Conservation (phyloP, 106 monocot genomes). For the Vanilla planifolia region DNA sequence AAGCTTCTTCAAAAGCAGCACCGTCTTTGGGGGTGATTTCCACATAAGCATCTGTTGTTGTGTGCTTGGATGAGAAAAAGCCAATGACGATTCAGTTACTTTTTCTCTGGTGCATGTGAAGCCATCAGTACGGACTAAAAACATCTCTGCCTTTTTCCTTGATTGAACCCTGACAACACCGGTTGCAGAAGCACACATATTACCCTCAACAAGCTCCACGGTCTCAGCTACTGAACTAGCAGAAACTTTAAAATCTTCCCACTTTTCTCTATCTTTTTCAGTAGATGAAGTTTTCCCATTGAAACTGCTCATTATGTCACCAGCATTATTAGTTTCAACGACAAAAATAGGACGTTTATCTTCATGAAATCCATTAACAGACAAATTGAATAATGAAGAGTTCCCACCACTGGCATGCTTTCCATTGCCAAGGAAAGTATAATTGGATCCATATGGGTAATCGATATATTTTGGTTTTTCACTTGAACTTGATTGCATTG, state of each 20-base stretch:
- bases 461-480: conserved; percentile 12
- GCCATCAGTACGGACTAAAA: conserved; percentile 91
- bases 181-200: conserved; percentile 90
- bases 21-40: conserved; percentile 96
- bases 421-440: conserved; percentile 10
- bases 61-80: conserved; percentile 99
- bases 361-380: conserved; percentile 14
- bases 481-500: conserved; percentile 23
- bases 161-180: conserved; percentile 98
- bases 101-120: conserved; percentile 95
- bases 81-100: conserved; percentile 95
- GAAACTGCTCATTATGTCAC: conserved; percentile 5
- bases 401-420: conserved; percentile 20
- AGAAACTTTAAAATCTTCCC: conserved; percentile 15
- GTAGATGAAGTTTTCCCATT: conserved; percentile 16
- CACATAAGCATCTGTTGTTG: conserved; percentile 99
- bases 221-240: conserved; percentile 5
- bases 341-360: conserved; percentile 5
- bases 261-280: not conserved
- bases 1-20: conserved; percentile 80
- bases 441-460: not conserved
- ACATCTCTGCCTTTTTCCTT: conserved; percentile 98
- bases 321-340: conserved; percentile 19
- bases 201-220: conserved; percentile 41
- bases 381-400: conserved; percentile 13